Base-by-base conservation (phyloP, 441 rosid genomes). In the Metrosideros polymorpha region DNA sequence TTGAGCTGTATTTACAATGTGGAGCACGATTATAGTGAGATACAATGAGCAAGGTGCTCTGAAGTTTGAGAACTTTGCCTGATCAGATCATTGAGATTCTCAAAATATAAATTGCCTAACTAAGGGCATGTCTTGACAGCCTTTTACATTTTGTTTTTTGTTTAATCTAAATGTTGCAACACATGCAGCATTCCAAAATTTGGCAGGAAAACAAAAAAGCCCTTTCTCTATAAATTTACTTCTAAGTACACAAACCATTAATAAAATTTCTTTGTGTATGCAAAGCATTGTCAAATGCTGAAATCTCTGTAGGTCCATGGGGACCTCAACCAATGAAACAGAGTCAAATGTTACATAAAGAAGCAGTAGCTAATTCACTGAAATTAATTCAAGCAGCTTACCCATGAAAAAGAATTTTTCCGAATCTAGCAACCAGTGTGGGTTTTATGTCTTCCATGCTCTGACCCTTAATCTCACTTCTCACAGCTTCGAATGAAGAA, bases 391-490 rank as follows among this genome's bases (percentile, higher is more conserved):
- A 71, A 71, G 47, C n/a, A 52, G 22, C 84, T 52, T 53, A 83
- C 84, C 63, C 13, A 19, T 24, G 30, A 32, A 51, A 83, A 83
- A 30, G n/a, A n/a, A 52, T 83, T 35, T 49, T 92, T 25, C 97
- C 94, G 82, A 94, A 88, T 84, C 94, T 88, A 89, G 93, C 93
- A 43, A 93, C 90, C 86, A 92, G 55, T 89, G 86, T 22, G 85
- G 92, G 92, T 82, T 94, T 94, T 47, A 89, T 75, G 59, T 85
- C 88, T 50, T 86, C 92, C 84, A 84, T 86, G 32, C 82, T 85
- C 27, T 85, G 86, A 82, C 71, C 27, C 85, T 82, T 57, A 32
- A 85, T 84, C 85, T 88, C 90, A 84, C 87, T 87, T 91, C 84
- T 93, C 77, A 92, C 84, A 18, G 9, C 84, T 75, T 83, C 86